Evolutionary conservation across 2,329 filamentous ascomycete genomes (phyloP).

Genomic region (Aspergillus pseudotamarii): DNA sequence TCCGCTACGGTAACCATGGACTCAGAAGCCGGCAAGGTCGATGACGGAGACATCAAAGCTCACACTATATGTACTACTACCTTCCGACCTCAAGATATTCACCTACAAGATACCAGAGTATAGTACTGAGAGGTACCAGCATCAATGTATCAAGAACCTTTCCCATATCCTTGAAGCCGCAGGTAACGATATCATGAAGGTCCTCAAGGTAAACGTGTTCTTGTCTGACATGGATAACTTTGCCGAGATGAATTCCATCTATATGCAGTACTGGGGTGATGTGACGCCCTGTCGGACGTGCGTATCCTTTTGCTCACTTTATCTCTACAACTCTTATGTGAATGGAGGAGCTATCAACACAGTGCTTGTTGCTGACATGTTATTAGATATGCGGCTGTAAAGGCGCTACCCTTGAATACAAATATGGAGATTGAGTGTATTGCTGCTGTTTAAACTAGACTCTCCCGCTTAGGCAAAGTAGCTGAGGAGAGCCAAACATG

Average conservation of each 20-base stretch:
- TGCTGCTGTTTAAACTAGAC: conserved; percentile 50
- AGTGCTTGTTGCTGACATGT: background rate
- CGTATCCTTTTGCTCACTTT: conserved; percentile 10
- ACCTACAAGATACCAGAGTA: background rate
- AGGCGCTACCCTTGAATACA: conserved; percentile 82
- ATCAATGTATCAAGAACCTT: conserved; percentile 63
- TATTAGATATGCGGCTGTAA: conserved; percentile 75
- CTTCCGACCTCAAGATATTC: background rate
- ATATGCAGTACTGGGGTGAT: conserved; percentile 70
- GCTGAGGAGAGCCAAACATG: background rate
- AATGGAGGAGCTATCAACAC: too few species aligned
- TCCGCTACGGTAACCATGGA: conserved; percentile 65
- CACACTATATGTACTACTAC: conserved; percentile 48
- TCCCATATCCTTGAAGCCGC: conserved; percentile 62
- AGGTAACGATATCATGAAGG: conserved; percentile 61
- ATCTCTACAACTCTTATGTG: background rate
- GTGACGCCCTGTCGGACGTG: conserved; percentile 60
- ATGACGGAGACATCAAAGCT: conserved; percentile 60
- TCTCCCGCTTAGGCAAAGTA: background rate
- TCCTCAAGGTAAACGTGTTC: conserved; percentile 70
- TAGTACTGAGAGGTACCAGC: conserved; percentile 28
- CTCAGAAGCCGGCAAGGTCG: conserved; percentile 55
- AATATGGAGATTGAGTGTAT: conserved; percentile 90
- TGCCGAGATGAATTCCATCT: conserved; percentile 79
- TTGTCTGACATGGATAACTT: conserved; percentile 68